Percentiles rank a stretch among this genome's conserved stretches.
Conservation (phyloP, 768 basidiomycete species). For the Lentinula aciculospora region DNA sequence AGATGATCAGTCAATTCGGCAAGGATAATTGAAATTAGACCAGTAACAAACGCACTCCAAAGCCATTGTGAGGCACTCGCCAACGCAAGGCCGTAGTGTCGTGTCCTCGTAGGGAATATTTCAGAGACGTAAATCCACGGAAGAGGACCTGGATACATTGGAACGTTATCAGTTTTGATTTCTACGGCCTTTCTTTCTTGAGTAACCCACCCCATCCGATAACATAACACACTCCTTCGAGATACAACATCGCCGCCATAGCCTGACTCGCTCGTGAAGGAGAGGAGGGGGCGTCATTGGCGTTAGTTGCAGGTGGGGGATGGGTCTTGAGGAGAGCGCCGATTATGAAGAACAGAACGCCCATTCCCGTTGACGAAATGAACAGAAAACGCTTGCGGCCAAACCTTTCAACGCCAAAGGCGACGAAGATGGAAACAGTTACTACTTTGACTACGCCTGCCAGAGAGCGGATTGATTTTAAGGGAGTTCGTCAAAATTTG, state of each 20-base stretch:
- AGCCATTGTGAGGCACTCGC: slow-evolving; percentile 78
- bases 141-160: slow-evolving; percentile 27
- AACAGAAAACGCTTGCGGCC: slow-evolving; percentile 52
- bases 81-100: slow-evolving; percentile 73
- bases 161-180: background rate
- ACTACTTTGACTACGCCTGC: slow-evolving; percentile 62
- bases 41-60: slow-evolving; percentile 34
- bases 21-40: background rate
- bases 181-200: background rate
- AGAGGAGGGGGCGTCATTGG: slow-evolving; percentile 12
- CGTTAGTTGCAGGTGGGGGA: slow-evolving; percentile 26
- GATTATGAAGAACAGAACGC: slow-evolving; percentile 53
- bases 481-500: slow-evolving; percentile 17
- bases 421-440: slow-evolving; percentile 62
- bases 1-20: slow-evolving; percentile 11
- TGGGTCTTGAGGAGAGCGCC: slow-evolving; percentile 60
- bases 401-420: slow-evolving; percentile 59
- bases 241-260: slow-evolving; percentile 61
- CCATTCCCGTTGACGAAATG: slow-evolving; percentile 53
- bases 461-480: slow-evolving; percentile 34
- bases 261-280: slow-evolving; percentile 42
- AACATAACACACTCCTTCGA: slow-evolving; percentile 60
- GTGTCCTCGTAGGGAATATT: slow-evolving; percentile 81
- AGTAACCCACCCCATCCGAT: slow-evolving; percentile 46
- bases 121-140: slow-evolving; percentile 71